phyloP scores from a whole-genome alignment of 2,329 filamentous ascomycete species.

The Fusarium sp. region DNA sequence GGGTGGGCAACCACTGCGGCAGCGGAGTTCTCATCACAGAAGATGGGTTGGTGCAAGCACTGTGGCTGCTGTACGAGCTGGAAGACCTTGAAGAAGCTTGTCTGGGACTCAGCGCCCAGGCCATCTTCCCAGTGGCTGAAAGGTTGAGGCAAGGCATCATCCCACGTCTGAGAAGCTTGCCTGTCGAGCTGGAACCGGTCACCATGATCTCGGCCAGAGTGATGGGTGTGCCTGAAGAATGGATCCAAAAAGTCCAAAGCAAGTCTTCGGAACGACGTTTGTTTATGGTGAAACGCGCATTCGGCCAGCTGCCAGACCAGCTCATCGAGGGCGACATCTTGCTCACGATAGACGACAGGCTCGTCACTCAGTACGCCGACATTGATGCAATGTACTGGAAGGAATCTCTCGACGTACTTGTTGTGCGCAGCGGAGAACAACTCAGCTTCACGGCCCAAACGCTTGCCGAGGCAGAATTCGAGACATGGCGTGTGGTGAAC shows the following conservation, averaged over 20 bases:
- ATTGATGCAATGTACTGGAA: constrained; percentile 96
- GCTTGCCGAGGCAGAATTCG: constrained; percentile 85
- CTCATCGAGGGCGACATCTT: constrained; percentile 92
- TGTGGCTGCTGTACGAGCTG: constrained; percentile 84
- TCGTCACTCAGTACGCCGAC: constrained; percentile 91
- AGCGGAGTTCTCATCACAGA: constrained; percentile 90
- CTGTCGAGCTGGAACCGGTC: constrained; percentile 92
- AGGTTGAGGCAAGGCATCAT: constrained; percentile 81
- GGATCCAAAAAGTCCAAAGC: constrained; percentile 89
- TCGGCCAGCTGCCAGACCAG: constrained; percentile 59
- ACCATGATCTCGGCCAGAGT: constrained; percentile 96
- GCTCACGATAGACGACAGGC: constrained; percentile 85
- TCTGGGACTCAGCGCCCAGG: constrained; percentile 87
- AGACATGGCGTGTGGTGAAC: constrained; percentile 89
- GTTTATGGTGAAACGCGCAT: constrained; percentile 95
- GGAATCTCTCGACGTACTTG: constrained; percentile 80
- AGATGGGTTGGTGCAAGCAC: constrained; percentile 89
- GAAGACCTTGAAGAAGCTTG: constrained; percentile 24
- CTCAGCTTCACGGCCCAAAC: constrained; percentile 81
- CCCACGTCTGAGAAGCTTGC: constrained; percentile 86
- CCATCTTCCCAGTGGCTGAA: constrained; percentile 84
- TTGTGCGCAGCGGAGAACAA: constrained; percentile 88
- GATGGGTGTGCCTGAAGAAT: constrained; percentile 95
- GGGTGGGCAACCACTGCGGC: constrained; percentile 86
- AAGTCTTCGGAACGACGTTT: constrained; percentile 94